Evolutionary conservation across 2,329 filamentous ascomycete genomes (phyloP).

Genomic region (Fulvia fulva): DNA sequence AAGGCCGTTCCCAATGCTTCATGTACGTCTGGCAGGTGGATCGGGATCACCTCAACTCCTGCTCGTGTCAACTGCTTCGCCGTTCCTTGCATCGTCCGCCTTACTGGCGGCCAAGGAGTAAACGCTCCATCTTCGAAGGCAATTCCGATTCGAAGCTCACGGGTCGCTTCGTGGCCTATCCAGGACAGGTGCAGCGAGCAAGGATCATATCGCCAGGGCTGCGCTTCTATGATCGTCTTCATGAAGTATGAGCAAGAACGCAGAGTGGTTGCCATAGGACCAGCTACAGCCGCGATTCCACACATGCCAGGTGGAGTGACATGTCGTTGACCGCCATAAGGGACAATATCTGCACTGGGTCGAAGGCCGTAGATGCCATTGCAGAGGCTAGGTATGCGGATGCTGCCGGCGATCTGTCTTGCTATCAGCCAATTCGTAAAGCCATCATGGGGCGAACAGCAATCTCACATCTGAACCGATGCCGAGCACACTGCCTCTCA

Average conservation of each 20-base stretch:
- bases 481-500: slow-evolving; percentile 57
- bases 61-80: slow-evolving; percentile 12
- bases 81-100: slow-evolving; percentile 16
- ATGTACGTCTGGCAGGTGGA: slow-evolving; percentile 17
- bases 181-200: slow-evolving; percentile 18
- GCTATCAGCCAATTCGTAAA: too few relatives aligned
- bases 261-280: slow-evolving; percentile 23
- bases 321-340: slow-evolving; percentile 33
- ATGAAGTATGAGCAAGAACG: slow-evolving; percentile 18
- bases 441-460: too few relatives aligned
- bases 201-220: slow-evolving; percentile 19
- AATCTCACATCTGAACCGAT: slow-evolving; percentile 53
- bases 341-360: slow-evolving; percentile 12
- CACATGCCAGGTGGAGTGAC: slow-evolving; percentile 31
- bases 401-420: slow-evolving; percentile 48
- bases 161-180: slow-evolving; percentile 10
- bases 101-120: slow-evolving; percentile 22
- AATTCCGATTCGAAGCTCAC: slow-evolving; percentile 21
- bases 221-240: slow-evolving; percentile 15
- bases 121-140: slow-evolving; percentile 20
- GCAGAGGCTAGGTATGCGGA: slow-evolving; percentile 84
- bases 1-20: slow-evolving; percentile 14
- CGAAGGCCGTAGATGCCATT: slow-evolving; percentile 33
- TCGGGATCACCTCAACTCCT: slow-evolving; percentile 16
- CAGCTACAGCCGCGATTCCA: slow-evolving; percentile 32